Evolutionary conservation across 768 basidiomycete species (phyloP), one percentile per base, ranked within the genome.

Genomic region (Mycena crocata): DNA sequence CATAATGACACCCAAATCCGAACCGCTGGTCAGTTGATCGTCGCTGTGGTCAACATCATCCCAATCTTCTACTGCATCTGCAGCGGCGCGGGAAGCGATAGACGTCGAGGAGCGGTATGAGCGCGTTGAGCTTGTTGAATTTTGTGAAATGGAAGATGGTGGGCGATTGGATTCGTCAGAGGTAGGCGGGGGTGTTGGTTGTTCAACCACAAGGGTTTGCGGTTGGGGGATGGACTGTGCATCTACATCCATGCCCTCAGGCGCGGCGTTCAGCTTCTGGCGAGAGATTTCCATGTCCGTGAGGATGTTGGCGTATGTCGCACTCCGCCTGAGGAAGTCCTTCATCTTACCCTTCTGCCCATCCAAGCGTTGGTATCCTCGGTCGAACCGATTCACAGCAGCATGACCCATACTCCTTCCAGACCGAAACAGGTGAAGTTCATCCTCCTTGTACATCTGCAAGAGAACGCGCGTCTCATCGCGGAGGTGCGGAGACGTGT

Each of bases 361-460:
- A 48, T 67, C 65, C n/a, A 75, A 54, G 10, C 52, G 17, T 28
- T 62, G 32, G 48, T 63, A 63, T 2, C 74, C 74, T 6, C 23
- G 23, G 31, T 64, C 52, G 39, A 73, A 65, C 44, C 44, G 46
- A 64, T 72, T 64, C 1, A 44, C 28, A 31, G 66, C 61, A 17
- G 40, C 57, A 50, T 73, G 72, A 0, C 70, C 70, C 50, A 71
- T 48, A 8, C 56, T 45, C 0, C 72, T 49, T 40, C 71, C 69
- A 19, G 71, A 35, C 0, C 69, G 49, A 52, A 73, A 73, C 2
- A 8, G n/a, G 46, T 76, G 75, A 1, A 76, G 61, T 28, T 73
- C 48, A 28, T 72, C 65, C 21, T 64, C 54, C 14, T 60, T 51
- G 57, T 70, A 73, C 34, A 69, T 68, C 21, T n/a, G 28, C 34